Conservation (phyloP, 768 basidiomycete genomes). For the Amyloporia xantha region DNA sequence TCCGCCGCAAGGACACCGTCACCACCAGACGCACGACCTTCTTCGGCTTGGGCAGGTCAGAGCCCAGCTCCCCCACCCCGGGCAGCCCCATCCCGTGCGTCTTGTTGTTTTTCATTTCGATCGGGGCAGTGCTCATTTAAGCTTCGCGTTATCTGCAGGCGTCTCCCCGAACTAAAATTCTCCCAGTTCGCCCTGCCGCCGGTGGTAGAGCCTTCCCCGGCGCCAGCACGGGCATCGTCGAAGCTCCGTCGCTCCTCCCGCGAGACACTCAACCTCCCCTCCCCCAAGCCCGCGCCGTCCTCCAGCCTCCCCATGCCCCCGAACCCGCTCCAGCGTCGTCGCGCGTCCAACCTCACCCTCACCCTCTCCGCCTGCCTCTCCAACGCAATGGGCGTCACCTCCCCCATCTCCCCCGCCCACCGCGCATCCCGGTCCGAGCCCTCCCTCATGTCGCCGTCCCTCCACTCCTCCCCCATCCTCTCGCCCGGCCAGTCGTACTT, state of each 20-base stretch:
- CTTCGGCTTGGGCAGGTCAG: conserved; percentile 7
- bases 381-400: background rate
- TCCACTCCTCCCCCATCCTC: conserved; percentile 13
- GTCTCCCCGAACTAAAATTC: conserved; percentile 6
- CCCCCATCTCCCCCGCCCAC: conserved; percentile 9
- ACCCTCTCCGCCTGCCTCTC: conserved; percentile 17
- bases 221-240: background rate
- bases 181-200: conserved; percentile 1
- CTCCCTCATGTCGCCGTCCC: conserved; percentile 14
- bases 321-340: conserved; percentile 3
- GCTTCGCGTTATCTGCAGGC: background rate
- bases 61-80: conserved; percentile 12
- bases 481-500: conserved; percentile 18
- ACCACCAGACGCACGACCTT: conserved; percentile 14
- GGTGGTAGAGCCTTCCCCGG: conserved; percentile 5
- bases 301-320: conserved; percentile 43
- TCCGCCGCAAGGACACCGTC: conserved; percentile 28
- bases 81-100: conserved; percentile 10
- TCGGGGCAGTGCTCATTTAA: background rate
- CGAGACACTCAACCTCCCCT: conserved; percentile 43
- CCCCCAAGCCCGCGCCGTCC: conserved; percentile 55
- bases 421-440: conserved; percentile 21
- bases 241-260: conserved; percentile 29
- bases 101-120: background rate
- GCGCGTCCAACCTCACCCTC: conserved; percentile 20